phyloP scores from a whole-genome alignment of 225 moss, liverwort and hornwort genomes.

The Pseudoscleropodium purum region DNA sequence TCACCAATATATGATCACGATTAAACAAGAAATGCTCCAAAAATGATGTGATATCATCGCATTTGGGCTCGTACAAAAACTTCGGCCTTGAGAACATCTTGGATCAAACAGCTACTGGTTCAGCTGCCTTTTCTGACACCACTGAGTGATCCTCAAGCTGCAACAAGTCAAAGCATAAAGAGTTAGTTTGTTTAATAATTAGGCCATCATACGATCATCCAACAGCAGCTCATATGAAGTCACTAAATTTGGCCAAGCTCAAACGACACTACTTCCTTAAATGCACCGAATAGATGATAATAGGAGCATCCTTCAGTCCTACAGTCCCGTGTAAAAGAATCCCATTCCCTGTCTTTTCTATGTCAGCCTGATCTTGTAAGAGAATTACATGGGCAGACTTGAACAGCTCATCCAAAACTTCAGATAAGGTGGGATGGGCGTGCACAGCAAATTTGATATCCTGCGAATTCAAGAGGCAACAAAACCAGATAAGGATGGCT shows the following conservation, averaged over 20 bases:
- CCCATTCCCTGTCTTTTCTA: neutral
- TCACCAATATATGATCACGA: neutral
- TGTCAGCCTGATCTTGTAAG: neutral
- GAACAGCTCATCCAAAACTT: conserved; percentile 93
- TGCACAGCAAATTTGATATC: conserved; percentile 92
- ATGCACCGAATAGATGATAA: neutral
- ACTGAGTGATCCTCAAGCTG: conserved; percentile 33
- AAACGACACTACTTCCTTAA: neutral
- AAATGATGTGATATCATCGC: neutral
- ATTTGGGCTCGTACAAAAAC: neutral
- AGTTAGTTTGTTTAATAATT: neutral
- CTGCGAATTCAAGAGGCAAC: conserved; percentile 21
- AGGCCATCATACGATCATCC: neutral
- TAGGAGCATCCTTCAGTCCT: neutral
- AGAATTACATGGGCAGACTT: conserved; percentile 72
- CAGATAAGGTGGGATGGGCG: conserved; percentile 90
- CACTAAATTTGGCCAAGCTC: neutral
- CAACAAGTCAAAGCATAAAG: neutral
- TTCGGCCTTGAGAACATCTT: neutral
- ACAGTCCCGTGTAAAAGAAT: neutral
- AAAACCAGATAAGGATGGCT: neutral
- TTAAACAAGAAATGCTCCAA: neutral
- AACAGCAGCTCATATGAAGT: neutral
- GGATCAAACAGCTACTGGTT: conserved; percentile 16
- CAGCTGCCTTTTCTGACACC: conserved; percentile 8